Evolutionary conservation across 2,329 filamentous ascomycete genomes (phyloP).

Genomic region (Xylariaceae sp.): DNA sequence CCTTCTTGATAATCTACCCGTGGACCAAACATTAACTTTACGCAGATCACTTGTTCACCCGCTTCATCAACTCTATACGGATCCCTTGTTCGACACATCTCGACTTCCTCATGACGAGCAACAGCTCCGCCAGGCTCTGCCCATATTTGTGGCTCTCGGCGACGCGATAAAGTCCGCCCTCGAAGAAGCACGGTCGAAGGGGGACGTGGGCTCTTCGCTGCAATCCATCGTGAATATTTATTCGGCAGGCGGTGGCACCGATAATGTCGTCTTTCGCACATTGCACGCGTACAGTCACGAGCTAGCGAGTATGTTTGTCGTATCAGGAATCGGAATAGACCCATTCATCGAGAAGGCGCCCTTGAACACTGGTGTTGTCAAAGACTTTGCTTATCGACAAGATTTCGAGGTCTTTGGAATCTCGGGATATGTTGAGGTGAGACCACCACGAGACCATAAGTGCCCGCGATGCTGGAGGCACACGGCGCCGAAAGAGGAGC

Average conservation of each 20-base stretch:
- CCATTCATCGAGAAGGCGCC: not conserved
- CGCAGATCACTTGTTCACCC: conserved; percentile 33
- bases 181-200: conserved; percentile 67
- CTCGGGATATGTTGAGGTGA: conserved; percentile 37
- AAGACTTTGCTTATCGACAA: conserved; percentile 28
- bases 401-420: conserved; percentile 37
- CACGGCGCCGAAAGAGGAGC: conserved; percentile 60
- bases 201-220: conserved; percentile 74
- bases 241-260: conserved; percentile 3
- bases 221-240: conserved; percentile 65
- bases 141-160: conserved; percentile 51
- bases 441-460: conserved; percentile 57
- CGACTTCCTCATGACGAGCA: conserved; percentile 38
- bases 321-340: conserved; percentile 5
- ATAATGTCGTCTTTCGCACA: conserved; percentile 27
- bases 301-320: conserved; percentile 61
- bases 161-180: conserved; percentile 69
- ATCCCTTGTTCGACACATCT: conserved; percentile 36
- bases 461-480: conserved; percentile 90
- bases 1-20: not conserved
- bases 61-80: conserved; percentile 42
- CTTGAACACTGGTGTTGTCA: not conserved
- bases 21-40: conserved; percentile 2
- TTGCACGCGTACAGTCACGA: conserved; percentile 43
- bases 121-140: conserved; percentile 33